These are phyloP conservation scores for Hydrangea macrophylla DNA, from an alignment of 148 eudicot genomes.

Conservation along the genomic window DNA sequence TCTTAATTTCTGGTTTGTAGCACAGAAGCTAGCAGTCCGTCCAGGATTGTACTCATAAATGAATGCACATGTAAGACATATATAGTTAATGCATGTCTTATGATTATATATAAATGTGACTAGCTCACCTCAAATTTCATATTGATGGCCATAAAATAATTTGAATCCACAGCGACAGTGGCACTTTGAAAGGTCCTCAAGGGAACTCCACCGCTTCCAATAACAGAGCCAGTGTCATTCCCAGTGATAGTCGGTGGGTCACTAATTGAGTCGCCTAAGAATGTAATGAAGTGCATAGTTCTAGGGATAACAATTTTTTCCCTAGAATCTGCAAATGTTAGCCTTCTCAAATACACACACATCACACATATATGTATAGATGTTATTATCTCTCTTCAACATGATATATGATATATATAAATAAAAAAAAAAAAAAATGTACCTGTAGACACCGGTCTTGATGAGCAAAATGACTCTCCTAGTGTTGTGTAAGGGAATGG, in stretches of 20 bases:
- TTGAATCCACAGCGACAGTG: constrained; percentile 50
- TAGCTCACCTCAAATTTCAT: constrained; percentile 50
- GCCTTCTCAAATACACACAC: neutral
- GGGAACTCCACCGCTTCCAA: constrained; percentile 25
- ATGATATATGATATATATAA: no score
- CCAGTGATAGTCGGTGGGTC: constrained; percentile 64
- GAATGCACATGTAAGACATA: no score
- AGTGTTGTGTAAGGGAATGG: constrained; percentile 32
- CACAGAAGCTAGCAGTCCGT: no score
- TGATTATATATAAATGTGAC: no score
- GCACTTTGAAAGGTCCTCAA: constrained; percentile 50
- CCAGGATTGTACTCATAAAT: no score
- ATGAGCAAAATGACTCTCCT: constrained; percentile 37
- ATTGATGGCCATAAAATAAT: constrained; percentile 56
- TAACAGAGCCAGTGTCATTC: constrained; percentile 43
- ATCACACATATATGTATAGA: no score
- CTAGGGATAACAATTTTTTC: constrained; percentile 56
- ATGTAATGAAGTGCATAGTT: constrained; percentile 40
- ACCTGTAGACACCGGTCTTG: constrained; percentile 54
- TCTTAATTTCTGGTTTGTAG: no score
- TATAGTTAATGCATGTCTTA: no score
- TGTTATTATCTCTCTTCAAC: no score
- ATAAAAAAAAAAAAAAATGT: neutral
- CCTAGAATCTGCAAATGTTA: constrained; percentile 20
- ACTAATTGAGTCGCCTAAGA: constrained; percentile 32